phyloP scores from a whole-genome alignment of 1,284 basidiomycete genomes.

The Phellopilus nigrolimitatus region DNA sequence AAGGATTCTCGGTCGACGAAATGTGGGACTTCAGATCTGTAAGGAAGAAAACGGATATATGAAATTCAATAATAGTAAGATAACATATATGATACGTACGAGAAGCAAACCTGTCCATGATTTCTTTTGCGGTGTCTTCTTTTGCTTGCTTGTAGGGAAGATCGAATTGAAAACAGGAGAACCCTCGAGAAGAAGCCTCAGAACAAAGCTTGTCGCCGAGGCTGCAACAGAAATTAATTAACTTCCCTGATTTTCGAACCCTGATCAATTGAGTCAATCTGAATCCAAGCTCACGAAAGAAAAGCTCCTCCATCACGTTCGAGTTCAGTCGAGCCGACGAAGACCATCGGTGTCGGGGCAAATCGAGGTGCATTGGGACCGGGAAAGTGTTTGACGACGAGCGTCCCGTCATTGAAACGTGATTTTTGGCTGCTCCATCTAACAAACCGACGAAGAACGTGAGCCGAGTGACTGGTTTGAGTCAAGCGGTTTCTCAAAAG shows the following conservation, averaged over 20 bases:
- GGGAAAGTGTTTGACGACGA: conserved; percentile 26
- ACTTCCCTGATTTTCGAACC: background rate
- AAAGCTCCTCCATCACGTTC: conserved; percentile 8
- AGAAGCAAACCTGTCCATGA: conserved; percentile 14
- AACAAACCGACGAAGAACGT: background rate
- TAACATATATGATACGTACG: conserved; percentile 7
- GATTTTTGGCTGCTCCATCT: conserved; percentile 8
- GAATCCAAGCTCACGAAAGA: conserved; percentile 1
- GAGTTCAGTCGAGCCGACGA: conserved; percentile 29
- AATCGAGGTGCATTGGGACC: conserved; percentile 39
- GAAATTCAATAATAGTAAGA: background rate
- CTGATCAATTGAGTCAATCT: background rate
- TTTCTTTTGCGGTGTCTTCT: conserved; percentile 1
- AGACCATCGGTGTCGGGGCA: conserved; percentile 49
- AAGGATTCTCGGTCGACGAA: conserved; percentile 46
- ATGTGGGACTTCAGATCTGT: conserved; percentile 30
- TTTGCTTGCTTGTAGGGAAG: conserved; percentile 1
- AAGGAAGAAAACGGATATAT: background rate
- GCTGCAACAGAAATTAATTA: conserved; percentile 7
- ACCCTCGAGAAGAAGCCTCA: conserved; percentile 11
- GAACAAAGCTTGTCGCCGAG: conserved; percentile 6
- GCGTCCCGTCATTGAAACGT: background rate
- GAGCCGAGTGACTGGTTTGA: background rate
- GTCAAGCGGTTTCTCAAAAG: background rate
- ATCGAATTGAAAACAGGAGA: conserved; percentile 14